phyloP scores from a whole-genome alignment of 371 early-diverging fungal genomes.

The Polyrhizophydium stewartii region DNA sequence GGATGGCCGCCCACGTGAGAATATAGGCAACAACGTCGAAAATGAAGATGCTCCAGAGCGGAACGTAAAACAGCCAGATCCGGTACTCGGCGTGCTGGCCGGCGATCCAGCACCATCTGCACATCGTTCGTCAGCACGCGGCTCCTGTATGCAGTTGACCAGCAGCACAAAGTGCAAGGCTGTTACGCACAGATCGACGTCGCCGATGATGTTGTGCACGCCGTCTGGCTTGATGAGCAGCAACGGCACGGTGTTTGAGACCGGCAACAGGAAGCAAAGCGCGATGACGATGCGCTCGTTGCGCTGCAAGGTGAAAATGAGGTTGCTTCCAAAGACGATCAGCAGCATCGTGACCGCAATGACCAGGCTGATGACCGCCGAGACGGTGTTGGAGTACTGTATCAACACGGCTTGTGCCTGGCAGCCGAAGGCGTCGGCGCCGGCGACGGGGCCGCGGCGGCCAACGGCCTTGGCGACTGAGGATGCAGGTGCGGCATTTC shows the following conservation, averaged over 20 bases:
- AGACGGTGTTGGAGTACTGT: not conserved
- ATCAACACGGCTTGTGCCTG: not conserved
- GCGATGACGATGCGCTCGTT: not conserved
- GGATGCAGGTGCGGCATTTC: no score
- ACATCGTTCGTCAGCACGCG: no score
- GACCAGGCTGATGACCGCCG: not conserved
- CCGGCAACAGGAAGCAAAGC: not conserved
- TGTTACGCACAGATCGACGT: not conserved
- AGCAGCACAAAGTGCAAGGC: no score
- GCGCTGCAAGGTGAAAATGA: not conserved
- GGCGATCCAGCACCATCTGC: slow-evolving; percentile 3
- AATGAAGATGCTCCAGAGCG: not conserved
- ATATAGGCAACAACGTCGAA: not conserved
- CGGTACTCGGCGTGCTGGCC: not conserved
- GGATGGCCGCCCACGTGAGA: not conserved
- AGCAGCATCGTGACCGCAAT: not conserved
- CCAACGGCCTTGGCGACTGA: not conserved
- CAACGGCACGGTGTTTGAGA: not conserved
- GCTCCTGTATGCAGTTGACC: no score
- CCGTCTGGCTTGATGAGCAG: no score
- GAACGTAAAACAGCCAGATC: not conserved
- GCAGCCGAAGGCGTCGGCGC: not conserved
- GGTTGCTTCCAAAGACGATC: not conserved
- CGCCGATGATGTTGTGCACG: not conserved
- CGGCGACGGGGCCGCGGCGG: not conserved